phyloP scores from a whole-genome alignment of 345 rosid genomes.

The Cardamine occulta region DNA sequence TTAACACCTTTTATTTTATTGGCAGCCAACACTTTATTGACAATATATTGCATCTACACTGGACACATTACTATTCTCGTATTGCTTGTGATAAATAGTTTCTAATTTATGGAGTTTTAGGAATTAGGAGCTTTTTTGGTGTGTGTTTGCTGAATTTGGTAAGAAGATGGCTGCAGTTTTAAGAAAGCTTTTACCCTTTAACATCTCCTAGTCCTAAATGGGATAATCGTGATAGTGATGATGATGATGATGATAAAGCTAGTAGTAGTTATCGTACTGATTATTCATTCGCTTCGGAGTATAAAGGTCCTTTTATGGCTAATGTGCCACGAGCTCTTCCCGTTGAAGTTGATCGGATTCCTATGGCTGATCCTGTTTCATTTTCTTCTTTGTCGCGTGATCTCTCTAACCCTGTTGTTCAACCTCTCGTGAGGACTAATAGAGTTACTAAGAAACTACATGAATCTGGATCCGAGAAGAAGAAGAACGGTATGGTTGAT shows the following conservation, averaged over 20 bases:
- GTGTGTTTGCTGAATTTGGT: conserved; percentile 3
- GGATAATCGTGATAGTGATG: conserved; percentile 21
- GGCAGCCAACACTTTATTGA: too few species aligned
- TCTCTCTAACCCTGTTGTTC: conserved; percentile 59
- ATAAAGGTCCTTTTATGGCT: conserved; percentile 62
- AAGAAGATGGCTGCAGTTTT: conserved; percentile 56
- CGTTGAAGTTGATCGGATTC: conserved; percentile 60
- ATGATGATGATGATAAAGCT: conserved; percentile 49
- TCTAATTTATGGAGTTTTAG: conserved; percentile 21
- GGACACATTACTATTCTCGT: not conserved
- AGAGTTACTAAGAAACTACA: conserved; percentile 34
- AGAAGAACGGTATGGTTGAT: conserved; percentile 7
- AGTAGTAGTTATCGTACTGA: conserved; percentile 43
- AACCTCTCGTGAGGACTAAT: conserved; percentile 52
- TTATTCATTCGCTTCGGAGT: conserved; percentile 78
- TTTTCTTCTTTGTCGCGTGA: conserved; percentile 40
- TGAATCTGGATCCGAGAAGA: conserved; percentile 25
- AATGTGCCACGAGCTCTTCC: conserved; percentile 71
- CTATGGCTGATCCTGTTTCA: conserved; percentile 59
- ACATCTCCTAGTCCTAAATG: conserved; percentile 41
- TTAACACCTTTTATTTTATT: too few species aligned
- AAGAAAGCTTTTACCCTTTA: conserved; percentile 59
- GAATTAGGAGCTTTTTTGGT: not conserved
- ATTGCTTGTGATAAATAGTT: conserved; percentile 12
- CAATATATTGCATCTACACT: too few species aligned